Percentiles rank a stretch among this genome's conserved stretches.
Conservation (phyloP, 2,329 filamentous ascomycete genomes). For the Bretziella fagacearum region DNA sequence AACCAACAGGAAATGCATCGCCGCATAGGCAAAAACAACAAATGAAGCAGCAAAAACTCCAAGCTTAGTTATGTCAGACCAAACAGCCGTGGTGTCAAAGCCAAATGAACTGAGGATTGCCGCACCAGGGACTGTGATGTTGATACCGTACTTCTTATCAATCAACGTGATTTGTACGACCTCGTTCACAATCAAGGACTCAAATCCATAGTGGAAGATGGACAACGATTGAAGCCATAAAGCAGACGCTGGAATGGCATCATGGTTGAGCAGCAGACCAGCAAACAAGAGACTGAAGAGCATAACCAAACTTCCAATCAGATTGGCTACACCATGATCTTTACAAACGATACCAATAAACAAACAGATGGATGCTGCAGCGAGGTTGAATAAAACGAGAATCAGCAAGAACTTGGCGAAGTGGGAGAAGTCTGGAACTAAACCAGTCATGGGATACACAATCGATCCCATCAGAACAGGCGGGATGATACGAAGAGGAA, state of each 20-base stretch:
- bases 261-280: conserved; percentile 82
- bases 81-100: conserved; percentile 74
- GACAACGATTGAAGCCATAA: conserved; percentile 85
- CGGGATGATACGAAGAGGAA: conserved; percentile 84
- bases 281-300: conserved; percentile 91
- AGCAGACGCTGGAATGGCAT: conserved; percentile 72
- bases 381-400: conserved; percentile 87
- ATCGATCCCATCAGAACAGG: conserved; percentile 92
- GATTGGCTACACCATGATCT: conserved; percentile 76
- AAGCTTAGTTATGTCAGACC: conserved; percentile 67
- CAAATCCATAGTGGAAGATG: conserved; percentile 45
- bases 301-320: conserved; percentile 93
- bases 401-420: conserved; percentile 88
- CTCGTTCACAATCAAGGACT: conserved; percentile 27
- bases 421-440: conserved; percentile 63
- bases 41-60: conserved; percentile 70
- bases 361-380: conserved; percentile 79
- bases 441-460: conserved; percentile 92
- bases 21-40: conserved; percentile 70
- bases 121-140: conserved; percentile 89
- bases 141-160: conserved; percentile 88
- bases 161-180: conserved; percentile 77
- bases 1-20: conserved; percentile 85
- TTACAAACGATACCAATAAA: conserved; percentile 94
- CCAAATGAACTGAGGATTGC: conserved; percentile 90